Evolutionary conservation across 1,139 yeast species (phyloP).

Genomic region (Blastobotrys apis): DNA sequence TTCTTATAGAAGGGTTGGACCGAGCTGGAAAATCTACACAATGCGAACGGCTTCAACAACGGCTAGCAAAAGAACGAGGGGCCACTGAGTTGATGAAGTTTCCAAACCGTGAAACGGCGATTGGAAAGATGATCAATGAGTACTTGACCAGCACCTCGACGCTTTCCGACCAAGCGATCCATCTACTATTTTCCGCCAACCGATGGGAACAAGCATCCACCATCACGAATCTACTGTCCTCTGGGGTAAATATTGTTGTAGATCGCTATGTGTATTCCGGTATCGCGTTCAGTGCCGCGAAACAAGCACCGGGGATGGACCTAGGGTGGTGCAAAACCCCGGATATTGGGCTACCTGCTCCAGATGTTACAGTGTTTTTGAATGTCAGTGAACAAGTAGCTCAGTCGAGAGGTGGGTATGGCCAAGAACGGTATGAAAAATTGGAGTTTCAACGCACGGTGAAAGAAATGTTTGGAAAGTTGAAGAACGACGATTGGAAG

Average conservation of each 20-base stretch:
- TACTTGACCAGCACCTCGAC: constrained; percentile 49
- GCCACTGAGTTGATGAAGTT: constrained; percentile 59
- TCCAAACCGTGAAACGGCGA: constrained; percentile 79
- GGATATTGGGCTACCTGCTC: constrained; percentile 80
- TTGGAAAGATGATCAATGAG: constrained; percentile 72
- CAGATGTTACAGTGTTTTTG: constrained; percentile 78
- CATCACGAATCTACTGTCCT: constrained; percentile 45
- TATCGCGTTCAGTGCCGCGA: constrained; percentile 88
- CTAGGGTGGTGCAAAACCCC: constrained; percentile 74
- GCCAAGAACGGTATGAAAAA: constrained; percentile 85
- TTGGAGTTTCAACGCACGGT: constrained; percentile 69
- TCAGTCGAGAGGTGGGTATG: constrained; percentile 71
- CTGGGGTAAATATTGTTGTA: constrained; percentile 60
- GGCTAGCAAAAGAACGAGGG: constrained; percentile 32
- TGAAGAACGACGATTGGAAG: constrained; percentile 41
- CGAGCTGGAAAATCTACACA: constrained; percentile 95
- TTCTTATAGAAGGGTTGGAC: constrained; percentile 89
- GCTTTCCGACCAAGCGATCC: constrained; percentile 62
- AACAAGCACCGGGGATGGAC: constrained; percentile 47
- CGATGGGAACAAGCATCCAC: constrained; percentile 74
- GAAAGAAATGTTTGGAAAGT: constrained; percentile 49
- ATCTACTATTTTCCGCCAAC: constrained; percentile 85
- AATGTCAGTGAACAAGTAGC: constrained; percentile 53
- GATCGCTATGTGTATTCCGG: constrained; percentile 95
- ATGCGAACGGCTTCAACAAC: constrained; percentile 45